phyloP scores from a whole-genome alignment of 192 early-diverging fungal genomes.

The Gonapodya sp. region DNA sequence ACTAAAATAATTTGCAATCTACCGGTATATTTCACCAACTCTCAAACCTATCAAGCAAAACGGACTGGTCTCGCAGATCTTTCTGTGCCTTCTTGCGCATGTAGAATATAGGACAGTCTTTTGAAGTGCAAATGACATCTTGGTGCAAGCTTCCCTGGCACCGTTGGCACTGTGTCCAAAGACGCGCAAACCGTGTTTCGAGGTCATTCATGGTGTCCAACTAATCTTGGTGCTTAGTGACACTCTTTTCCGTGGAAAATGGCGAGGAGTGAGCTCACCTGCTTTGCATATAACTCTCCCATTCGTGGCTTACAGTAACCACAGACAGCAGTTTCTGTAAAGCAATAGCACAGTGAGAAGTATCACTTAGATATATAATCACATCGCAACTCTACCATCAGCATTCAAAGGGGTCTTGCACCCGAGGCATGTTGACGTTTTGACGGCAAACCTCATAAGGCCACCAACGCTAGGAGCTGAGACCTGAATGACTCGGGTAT shows the following conservation, averaged over 20 bases:
- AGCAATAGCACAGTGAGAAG: neutral
- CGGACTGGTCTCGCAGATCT: neutral
- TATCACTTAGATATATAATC: neutral
- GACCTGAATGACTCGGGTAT: conserved; percentile 58
- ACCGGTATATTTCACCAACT: neutral
- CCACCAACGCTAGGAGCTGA: conserved; percentile 82
- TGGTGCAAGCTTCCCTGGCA: conserved; percentile 92
- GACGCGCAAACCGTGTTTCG: conserved; percentile 67
- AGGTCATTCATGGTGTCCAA: conserved; percentile 55
- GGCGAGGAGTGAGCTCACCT: no score
- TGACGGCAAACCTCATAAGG: conserved; percentile 90
- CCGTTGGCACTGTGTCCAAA: conserved; percentile 97
- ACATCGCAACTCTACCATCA: conserved; percentile 25
- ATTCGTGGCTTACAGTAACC: conserved; percentile 57
- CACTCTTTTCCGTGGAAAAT: no score
- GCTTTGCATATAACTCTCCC: conserved; percentile 68
- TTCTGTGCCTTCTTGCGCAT: conserved; percentile 70
- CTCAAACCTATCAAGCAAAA: neutral
- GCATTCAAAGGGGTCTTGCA: conserved; percentile 78
- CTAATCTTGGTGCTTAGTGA: no score
- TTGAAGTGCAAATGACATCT: conserved; percentile 89
- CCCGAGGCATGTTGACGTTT: conserved; percentile 80
- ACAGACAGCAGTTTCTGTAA: conserved; percentile 66
- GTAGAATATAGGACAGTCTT: conserved; percentile 96
- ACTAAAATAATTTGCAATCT: neutral